Evolutionary conservation across 2,329 filamentous ascomycete genomes (phyloP).

Genomic region (Dactylellina leptospora): DNA sequence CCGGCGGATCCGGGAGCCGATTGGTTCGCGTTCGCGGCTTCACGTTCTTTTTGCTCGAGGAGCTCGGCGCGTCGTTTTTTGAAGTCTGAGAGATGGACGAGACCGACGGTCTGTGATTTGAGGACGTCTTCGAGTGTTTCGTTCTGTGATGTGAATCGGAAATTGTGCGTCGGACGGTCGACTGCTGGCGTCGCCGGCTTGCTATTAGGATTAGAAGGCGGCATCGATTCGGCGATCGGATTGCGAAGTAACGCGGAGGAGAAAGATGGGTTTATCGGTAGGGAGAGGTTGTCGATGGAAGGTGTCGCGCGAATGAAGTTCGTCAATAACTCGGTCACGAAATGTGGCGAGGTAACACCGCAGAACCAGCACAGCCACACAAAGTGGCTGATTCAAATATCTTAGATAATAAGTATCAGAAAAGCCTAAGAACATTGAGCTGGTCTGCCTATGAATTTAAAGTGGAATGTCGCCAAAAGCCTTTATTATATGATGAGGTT

Average conservation of each 20-base stretch:
- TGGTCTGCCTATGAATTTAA: too few relatives aligned
- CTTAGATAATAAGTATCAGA: too few relatives aligned
- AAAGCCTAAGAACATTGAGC: too few relatives aligned
- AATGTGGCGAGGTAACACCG: too few relatives aligned
- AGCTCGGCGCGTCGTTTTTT: slow-evolving; percentile 94
- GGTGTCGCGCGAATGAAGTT: too few relatives aligned
- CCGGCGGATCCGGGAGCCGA: slow-evolving; percentile 63
- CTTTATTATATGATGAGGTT: too few relatives aligned
- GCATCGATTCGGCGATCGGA: slow-evolving; percentile 22
- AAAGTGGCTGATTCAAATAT: too few relatives aligned
- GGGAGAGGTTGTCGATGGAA: background rate
- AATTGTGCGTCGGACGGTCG: slow-evolving; percentile 59
- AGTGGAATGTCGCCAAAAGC: too few relatives aligned
- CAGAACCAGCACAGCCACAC: too few relatives aligned
- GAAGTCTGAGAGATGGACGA: slow-evolving; percentile 91
- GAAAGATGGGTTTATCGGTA: background rate
- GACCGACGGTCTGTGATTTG: slow-evolving; percentile 85
- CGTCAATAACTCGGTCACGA: too few relatives aligned
- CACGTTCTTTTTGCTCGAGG: slow-evolving; percentile 87
- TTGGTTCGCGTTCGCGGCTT: slow-evolving; percentile 69
- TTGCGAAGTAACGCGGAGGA: background rate
- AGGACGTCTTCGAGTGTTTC: slow-evolving; percentile 81
- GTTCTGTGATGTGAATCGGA: slow-evolving; percentile 78
- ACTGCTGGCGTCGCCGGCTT: slow-evolving; percentile 56
- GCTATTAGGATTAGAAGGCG: slow-evolving; percentile 28